These are phyloP conservation scores for Chlorophyllum brunneum DNA, from an alignment of 768 basidiomycete genomes.

Conservation along the genomic window DNA sequence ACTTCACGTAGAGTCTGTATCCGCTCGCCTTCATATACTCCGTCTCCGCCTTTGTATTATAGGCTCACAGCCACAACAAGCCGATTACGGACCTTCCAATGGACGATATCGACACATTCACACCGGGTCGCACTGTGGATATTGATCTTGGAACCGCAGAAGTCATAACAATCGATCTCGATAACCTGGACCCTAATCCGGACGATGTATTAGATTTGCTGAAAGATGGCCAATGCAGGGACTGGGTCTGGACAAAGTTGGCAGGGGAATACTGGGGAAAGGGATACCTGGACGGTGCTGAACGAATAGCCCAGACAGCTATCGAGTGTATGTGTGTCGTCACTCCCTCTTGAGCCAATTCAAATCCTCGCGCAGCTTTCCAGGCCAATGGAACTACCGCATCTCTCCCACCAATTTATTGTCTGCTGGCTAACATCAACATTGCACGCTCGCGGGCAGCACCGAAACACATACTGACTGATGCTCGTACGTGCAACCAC, in stretches of 20 bases:
- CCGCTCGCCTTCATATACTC: too few relatives aligned
- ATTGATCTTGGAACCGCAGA: conserved; percentile 82
- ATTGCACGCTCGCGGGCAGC: conserved; percentile 77
- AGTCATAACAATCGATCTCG: conserved; percentile 86
- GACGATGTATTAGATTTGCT: conserved; percentile 73
- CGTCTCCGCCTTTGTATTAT: too few relatives aligned
- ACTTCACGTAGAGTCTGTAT: too few relatives aligned
- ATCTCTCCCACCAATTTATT: conserved; percentile 69
- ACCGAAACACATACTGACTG: conserved; percentile 70
- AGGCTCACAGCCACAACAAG: too few relatives aligned
- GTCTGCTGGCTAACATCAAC: conserved; percentile 82
- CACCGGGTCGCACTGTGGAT: conserved; percentile 55
- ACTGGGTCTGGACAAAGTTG: conserved; percentile 76
- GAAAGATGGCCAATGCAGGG: conserved; percentile 65
- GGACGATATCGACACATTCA: conserved; percentile 26
- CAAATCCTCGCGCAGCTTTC: conserved; percentile 38
- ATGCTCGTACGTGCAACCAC: conserved; percentile 58
- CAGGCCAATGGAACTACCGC: conserved; percentile 42
- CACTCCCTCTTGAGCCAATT: conserved; percentile 10
- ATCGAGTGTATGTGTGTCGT: conserved; percentile 50
- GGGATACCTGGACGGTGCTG: conserved; percentile 70
- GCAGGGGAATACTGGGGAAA: conserved; percentile 88
- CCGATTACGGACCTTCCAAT: conserved; percentile 19
- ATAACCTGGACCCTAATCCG: conserved; percentile 76
- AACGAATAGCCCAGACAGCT: conserved; percentile 67